Evolutionary conservation across 768 basidiomycete genomes (phyloP), one percentile per base, ranked within the genome.

Genomic region (Termitomyces eurrhizus): DNA sequence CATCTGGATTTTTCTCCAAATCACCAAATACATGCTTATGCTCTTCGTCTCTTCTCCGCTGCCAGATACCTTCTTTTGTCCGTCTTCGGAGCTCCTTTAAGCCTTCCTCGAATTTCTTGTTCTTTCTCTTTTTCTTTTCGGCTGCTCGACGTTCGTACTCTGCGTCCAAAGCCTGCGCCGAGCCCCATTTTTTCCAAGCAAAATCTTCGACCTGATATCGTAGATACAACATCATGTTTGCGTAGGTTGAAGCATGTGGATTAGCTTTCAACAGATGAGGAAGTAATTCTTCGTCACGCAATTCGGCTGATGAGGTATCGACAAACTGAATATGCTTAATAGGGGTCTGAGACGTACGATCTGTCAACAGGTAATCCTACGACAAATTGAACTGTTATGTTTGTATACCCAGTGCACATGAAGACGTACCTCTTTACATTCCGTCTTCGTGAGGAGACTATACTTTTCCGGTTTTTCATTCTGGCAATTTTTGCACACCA

Each of bases 161-260:
- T 44, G 54, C 48, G 33, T 60, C 57, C 32, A 58, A 39, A 52
- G 57, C 57, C 57, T 58, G 50, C 4, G 57, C 24, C 36, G 92
- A 57, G 14, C 56, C 56, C 56, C 52, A 53, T 97, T 99, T 99
- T 70, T 92, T 88, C 90, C 89, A 97, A 5, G 97, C 96, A 73
- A 95, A 98, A 49, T 88, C 92, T 72, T 99, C 97, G 2, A 97
- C 93, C 72, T 98, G 96, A 68, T 79, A 89, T 37, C 97, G 87
- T 5, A 98, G 90, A 70, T 91, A 52, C 24, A 99, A 81, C 97
- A 98, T 98, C 97, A 98, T 98, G 78, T 98, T 99, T 39, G 92
- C 91, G 70, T 92, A 99, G 0, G 95, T 98, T 13, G 95, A 91
- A 64, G 92, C 91, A 77, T 99, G 96, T 3, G 97, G 97, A 72